Conservation (phyloP, 805 yeast species). For the Kluyveromyces wickerhamii region DNA sequence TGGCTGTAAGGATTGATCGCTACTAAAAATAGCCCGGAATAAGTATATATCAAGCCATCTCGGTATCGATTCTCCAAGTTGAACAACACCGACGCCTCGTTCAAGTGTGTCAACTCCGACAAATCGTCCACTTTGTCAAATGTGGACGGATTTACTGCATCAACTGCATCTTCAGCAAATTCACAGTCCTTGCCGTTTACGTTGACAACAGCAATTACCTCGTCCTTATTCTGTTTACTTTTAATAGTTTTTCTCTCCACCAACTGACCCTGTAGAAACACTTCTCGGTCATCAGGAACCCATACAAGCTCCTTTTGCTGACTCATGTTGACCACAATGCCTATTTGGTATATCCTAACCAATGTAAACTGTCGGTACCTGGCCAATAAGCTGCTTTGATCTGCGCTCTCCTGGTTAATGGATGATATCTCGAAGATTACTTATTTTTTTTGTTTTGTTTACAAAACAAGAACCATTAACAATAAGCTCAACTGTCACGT, state of each 20-base stretch:
- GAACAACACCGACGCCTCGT: slow-evolving; percentile 92
- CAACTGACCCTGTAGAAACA: slow-evolving; percentile 24
- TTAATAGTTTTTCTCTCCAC: slow-evolving; percentile 15
- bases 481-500: too few species aligned
- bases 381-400: too few species aligned
- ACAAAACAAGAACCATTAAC: too few species aligned
- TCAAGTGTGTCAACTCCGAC: slow-evolving; percentile 90
- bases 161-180: slow-evolving; percentile 31
- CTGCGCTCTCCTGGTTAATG: too few species aligned
- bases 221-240: slow-evolving; percentile 14
- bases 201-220: slow-evolving; percentile 15
- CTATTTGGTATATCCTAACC: too few species aligned
- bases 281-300: slow-evolving; percentile 25
- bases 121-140: slow-evolving; percentile 89
- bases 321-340: too few species aligned
- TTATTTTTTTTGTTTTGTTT: slow-evolving; percentile 7
- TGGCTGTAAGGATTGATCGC: slow-evolving; percentile 88
- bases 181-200: slow-evolving; percentile 13
- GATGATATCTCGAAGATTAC: too few species aligned
- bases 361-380: too few species aligned
- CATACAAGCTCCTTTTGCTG: slow-evolving; percentile 15
- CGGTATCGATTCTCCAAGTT: slow-evolving; percentile 71
- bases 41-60: slow-evolving; percentile 80
- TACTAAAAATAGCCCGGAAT: slow-evolving; percentile 89
- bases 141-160: slow-evolving; percentile 68